Percentiles rank a stretch among this genome's conserved stretches.
Evolutionary conservation across 2,329 filamentous ascomycete genomes (phyloP).

Genomic region (Phialemoniopsis sp.): DNA sequence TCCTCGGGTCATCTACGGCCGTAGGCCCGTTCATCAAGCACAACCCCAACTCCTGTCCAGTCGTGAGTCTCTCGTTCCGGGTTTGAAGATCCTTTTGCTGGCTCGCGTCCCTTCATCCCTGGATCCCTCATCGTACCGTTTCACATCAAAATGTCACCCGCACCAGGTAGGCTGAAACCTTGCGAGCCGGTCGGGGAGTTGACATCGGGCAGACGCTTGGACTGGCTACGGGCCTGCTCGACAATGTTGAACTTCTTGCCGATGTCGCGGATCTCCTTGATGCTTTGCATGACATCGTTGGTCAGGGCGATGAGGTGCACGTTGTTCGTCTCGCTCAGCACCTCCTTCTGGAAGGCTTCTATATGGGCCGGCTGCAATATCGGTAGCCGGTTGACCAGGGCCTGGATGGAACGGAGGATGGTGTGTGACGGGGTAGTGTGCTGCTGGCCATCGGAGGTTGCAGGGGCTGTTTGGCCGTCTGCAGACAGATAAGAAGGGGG

Average conservation of each 20-base stretch:
- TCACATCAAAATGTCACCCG: constrained; percentile 1
- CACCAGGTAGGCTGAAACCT: not conserved
- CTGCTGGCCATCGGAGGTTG: constrained; percentile 17
- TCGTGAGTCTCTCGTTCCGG: no score
- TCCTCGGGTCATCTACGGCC: no score
- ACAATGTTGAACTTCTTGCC: constrained; percentile 69
- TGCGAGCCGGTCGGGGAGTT: not conserved
- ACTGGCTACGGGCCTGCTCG: constrained; percentile 32
- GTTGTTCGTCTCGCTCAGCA: constrained; percentile 76
- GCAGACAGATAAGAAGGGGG: constrained; percentile 58
- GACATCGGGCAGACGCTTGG: not conserved
- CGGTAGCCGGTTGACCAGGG: constrained; percentile 77
- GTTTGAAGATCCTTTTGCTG: no score
- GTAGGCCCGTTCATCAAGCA: no score
- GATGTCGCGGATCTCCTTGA: constrained; percentile 66
- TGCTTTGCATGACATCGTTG: constrained; percentile 68
- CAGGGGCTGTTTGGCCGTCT: constrained; percentile 29
- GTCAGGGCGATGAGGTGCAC: constrained; percentile 75
- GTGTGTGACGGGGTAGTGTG: constrained; percentile 54
- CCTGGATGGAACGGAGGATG: constrained; percentile 83
- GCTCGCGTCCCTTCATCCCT: no score
- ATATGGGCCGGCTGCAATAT: constrained; percentile 72
- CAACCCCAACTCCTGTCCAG: no score
- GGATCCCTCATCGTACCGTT: no score
- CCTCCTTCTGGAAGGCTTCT: constrained; percentile 63